Percentiles rank a stretch among this genome's conserved stretches.
phyloP scores from a whole-genome alignment of 1,284 basidiomycete species.

The Ceratobasidium sp. region DNA sequence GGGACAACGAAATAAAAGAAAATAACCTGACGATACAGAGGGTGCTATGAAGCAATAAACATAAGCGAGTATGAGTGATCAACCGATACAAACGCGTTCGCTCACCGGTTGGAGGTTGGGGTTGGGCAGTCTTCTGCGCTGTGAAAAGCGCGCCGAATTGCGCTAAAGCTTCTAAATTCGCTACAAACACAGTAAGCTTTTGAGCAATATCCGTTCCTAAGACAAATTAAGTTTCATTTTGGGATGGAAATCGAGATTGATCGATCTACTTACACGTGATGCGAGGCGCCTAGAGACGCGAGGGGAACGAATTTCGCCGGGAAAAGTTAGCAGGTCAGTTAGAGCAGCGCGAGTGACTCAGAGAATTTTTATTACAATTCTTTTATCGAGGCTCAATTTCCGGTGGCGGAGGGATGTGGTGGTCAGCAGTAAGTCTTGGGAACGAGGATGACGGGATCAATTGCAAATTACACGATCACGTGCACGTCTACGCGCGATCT shows the following conservation, averaged over 20 bases:
- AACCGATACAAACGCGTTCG: neutral
- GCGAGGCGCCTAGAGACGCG: too few species aligned
- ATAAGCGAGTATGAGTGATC: neutral
- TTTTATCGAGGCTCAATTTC: neutral
- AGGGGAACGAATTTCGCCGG: too few species aligned
- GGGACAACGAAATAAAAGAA: neutral
- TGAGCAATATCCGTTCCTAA: too few species aligned
- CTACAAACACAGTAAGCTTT: too few species aligned
- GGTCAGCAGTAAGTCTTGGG: neutral
- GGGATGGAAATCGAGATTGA: too few species aligned
- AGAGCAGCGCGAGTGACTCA: neutral
- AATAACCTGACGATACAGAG: neutral
- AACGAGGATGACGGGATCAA: neutral
- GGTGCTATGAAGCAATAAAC: neutral
- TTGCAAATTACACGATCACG: neutral
- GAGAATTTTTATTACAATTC: neutral
- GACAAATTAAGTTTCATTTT: too few species aligned
- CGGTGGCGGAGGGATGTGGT: neutral
- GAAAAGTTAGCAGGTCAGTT: too few species aligned
- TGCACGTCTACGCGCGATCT: neutral
- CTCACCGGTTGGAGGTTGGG: neutral
- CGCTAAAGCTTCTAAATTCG: too few species aligned
- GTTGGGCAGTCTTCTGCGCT: too few species aligned
- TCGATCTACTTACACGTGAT: too few species aligned
- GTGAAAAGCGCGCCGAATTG: too few species aligned